phyloP scores from a whole-genome alignment of 129 eudicot genomes.

The Saposhnikovia divaricata region DNA sequence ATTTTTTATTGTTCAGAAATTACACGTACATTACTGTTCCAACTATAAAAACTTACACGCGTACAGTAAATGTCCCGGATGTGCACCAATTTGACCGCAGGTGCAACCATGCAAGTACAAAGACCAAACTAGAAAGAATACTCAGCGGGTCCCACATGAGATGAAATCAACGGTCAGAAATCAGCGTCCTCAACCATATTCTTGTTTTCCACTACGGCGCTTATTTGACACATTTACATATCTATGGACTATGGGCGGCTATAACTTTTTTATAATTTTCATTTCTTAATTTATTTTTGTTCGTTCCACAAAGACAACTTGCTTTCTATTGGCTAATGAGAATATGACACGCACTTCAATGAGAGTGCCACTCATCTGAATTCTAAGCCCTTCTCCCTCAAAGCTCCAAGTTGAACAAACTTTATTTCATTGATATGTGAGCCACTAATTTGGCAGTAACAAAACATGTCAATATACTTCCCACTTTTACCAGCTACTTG shows the following conservation, averaged over 20 bases:
- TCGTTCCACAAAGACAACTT: background rate
- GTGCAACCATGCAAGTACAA: background rate
- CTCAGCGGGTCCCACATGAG: background rate
- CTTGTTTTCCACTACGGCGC: background rate
- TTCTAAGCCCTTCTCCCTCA: background rate
- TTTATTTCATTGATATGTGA: constrained; percentile 1
- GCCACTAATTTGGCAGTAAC: background rate
- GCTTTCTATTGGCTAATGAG: background rate
- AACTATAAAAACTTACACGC: background rate
- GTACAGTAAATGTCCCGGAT: background rate
- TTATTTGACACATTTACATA: background rate
- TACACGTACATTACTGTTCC: background rate
- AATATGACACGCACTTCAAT: background rate
- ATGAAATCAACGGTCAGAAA: constrained; percentile 15
- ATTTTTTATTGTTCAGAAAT: background rate
- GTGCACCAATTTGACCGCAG: background rate
- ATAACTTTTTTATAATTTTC: background rate
- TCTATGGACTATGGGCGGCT: background rate
- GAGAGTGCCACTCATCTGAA: constrained; percentile 1
- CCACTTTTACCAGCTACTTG: background rate
- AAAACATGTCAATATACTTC: background rate
- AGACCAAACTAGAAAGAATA: too few relatives aligned
- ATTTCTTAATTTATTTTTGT: background rate
- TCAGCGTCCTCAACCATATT: constrained; percentile 14
- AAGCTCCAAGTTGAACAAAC: constrained; percentile 1